A percentile compares a stretch with the other conserved stretches of the same genome.
phyloP scores from a whole-genome alignment of 116 monocot genomes.

The Phalaenopsis hybrid region DNA sequence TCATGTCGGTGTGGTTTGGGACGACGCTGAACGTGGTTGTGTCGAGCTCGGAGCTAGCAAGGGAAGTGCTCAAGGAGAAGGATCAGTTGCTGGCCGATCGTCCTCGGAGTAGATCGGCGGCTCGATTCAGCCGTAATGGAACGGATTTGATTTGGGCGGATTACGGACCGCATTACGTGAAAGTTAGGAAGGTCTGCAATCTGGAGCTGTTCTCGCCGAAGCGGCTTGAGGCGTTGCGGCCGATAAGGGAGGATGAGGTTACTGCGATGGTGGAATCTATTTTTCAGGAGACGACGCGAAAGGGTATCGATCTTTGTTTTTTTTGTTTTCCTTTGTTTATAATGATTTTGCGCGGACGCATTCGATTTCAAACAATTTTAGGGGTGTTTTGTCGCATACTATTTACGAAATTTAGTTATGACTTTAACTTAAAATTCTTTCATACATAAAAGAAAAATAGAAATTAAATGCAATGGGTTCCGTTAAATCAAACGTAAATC shows the following conservation, averaged over 20 bases:
- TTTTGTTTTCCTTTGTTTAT: neutral
- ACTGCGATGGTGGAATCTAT: slow-evolving; percentile 89
- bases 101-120: slow-evolving; percentile 56
- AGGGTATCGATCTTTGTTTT: slow-evolving; percentile 20
- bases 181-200: slow-evolving; percentile 78
- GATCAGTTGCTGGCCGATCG: slow-evolving; percentile 76
- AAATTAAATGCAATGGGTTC: too few species aligned
- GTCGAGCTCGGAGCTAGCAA: slow-evolving; percentile 56
- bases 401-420: too few species aligned
- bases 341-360: neutral
- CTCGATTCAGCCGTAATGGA: slow-evolving; percentile 68
- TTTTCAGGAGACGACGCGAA: slow-evolving; percentile 29
- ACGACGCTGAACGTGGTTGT: slow-evolving; percentile 73
- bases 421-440: too few species aligned
- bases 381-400: too few species aligned
- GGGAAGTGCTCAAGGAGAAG: slow-evolving; percentile 76
- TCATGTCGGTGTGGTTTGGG: slow-evolving; percentile 89
- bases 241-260: slow-evolving; percentile 87
- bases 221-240: slow-evolving; percentile 65
- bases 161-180: slow-evolving; percentile 88
- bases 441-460: too few species aligned
- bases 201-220: slow-evolving; percentile 74
- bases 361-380: neutral
- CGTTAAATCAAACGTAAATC: too few species aligned
- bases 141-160: slow-evolving; percentile 88